A percentile compares a stretch with the other conserved stretches of the same genome.
These are phyloP conservation scores for Epithemia pelagica DNA, from an alignment of 108 stramenopile genomes.

Conservation along the genomic window DNA sequence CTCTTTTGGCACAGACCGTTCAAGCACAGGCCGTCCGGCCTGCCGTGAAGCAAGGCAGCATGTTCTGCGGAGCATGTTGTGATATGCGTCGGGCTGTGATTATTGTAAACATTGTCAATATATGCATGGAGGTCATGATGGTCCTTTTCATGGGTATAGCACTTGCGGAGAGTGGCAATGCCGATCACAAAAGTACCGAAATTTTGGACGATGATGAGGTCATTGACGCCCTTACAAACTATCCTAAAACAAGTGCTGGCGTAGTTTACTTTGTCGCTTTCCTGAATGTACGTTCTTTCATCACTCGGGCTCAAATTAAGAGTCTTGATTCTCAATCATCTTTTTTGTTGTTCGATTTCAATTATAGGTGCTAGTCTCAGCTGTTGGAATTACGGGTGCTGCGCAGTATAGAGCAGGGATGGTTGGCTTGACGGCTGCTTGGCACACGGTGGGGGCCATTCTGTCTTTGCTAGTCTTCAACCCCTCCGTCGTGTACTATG, in stretches of 20 bases:
- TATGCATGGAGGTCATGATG: neutral
- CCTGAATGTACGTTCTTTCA: too few species aligned
- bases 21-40: neutral
- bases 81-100: slow-evolving; percentile 40
- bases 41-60: slow-evolving; percentile 14
- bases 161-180: neutral
- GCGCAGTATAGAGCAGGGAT: neutral
- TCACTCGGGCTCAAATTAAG: too few species aligned
- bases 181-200: neutral
- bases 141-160: slow-evolving; percentile 1
- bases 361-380: too few species aligned
- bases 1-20: neutral
- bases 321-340: too few species aligned
- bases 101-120: slow-evolving; percentile 28
- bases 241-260: too few species aligned
- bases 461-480: slow-evolving; percentile 1
- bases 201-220: neutral
- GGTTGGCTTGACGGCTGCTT: neutral
- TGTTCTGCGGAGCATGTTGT: slow-evolving; percentile 28
- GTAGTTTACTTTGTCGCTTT: too few species aligned
- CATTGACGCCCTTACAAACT: too few species aligned
- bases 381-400: neutral
- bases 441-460: neutral
- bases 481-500: neutral
- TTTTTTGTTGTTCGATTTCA: too few species aligned